Percentiles rank a stretch among this genome's conserved stretches.
phyloP scores from a whole-genome alignment of 345 rosid species.

The Rhizophora apiculata region DNA sequence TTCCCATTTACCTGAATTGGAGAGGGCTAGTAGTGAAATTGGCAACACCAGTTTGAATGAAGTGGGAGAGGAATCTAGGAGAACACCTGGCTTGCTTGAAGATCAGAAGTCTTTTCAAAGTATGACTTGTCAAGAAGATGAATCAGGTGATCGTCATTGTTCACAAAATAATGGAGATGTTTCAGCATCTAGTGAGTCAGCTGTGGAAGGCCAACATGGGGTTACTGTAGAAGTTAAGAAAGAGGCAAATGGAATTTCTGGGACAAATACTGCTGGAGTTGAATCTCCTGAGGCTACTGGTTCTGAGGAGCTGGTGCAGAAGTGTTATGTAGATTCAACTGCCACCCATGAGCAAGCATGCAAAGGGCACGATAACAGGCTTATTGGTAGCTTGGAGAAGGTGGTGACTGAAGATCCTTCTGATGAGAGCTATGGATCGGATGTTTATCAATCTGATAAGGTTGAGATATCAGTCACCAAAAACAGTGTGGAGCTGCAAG shows the following conservation, averaged over 20 bases:
- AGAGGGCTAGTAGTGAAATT: too few relatives aligned
- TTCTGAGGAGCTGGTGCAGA: conserved; percentile 15
- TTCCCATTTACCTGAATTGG: background rate
- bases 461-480: background rate
- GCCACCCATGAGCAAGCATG: conserved; percentile 11
- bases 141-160: conserved; percentile 5
- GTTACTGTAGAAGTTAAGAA: conserved; percentile 2
- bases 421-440: conserved; percentile 21
- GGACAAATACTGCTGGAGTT: background rate
- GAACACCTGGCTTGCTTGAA: conserved; percentile 1
- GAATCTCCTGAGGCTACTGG: conserved; percentile 9
- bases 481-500: conserved; percentile 32
- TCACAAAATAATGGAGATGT: conserved; percentile 8
- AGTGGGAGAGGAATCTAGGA: conserved; percentile 4
- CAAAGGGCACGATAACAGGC: conserved; percentile 7
- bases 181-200: conserved; percentile 4
- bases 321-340: conserved; percentile 13
- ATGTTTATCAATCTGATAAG: conserved; percentile 26
- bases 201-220: conserved; percentile 6
- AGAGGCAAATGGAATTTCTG: conserved; percentile 5
- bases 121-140: conserved; percentile 2
- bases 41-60: too few relatives aligned
- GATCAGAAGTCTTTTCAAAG: conserved; percentile 12
- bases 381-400: conserved; percentile 15
- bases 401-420: conserved; percentile 12